Percentiles rank a stretch among this genome's conserved stretches.
Evolutionary conservation across 2,329 filamentous ascomycete genomes (phyloP).

Genomic region (Geosmithia morbida): DNA sequence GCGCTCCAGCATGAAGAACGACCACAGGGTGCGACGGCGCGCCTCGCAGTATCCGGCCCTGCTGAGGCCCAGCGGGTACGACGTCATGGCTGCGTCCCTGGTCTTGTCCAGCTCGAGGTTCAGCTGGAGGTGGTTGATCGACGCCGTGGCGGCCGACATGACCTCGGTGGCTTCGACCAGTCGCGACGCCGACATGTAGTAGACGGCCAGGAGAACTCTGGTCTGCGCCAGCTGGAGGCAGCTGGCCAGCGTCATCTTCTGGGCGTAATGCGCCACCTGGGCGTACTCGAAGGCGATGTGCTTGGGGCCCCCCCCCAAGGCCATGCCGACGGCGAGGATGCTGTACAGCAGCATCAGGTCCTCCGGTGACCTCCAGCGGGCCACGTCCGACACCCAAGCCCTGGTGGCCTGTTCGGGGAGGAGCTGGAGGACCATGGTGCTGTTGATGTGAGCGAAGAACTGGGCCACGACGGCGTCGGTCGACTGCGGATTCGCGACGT

Average conservation of each 20-base stretch:
- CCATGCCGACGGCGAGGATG: constrained; percentile 22
- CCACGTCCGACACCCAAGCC: constrained; percentile 18
- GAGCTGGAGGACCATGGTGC: constrained; percentile 24
- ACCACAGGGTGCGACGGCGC: constrained; percentile 58
- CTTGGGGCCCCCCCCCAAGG: constrained; percentile 21
- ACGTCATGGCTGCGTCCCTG: constrained; percentile 20
- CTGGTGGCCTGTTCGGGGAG: constrained; percentile 24
- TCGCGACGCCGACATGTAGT: constrained; percentile 48
- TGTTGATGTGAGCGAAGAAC: constrained; percentile 26
- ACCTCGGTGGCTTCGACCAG: constrained; percentile 48
- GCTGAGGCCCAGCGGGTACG: constrained; percentile 42
- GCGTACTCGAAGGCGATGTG: constrained; percentile 23
- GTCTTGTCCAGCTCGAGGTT: constrained; percentile 45
- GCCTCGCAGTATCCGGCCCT: constrained; percentile 47
- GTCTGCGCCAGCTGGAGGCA: constrained; percentile 51
- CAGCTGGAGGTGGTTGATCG: constrained; percentile 43
- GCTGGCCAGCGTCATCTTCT: constrained; percentile 12
- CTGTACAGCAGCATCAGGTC: constrained; percentile 32
- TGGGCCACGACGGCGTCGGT: constrained; percentile 22
- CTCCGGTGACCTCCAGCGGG: constrained; percentile 22
- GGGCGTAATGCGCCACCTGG: constrained; percentile 42
- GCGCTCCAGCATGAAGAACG: constrained; percentile 54
- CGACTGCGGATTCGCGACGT: constrained; percentile 25
- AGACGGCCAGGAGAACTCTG: constrained; percentile 51
- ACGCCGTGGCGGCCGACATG: constrained; percentile 45